Conservation (phyloP, 805 yeast species). For the Lachancea quebecensis region DNA sequence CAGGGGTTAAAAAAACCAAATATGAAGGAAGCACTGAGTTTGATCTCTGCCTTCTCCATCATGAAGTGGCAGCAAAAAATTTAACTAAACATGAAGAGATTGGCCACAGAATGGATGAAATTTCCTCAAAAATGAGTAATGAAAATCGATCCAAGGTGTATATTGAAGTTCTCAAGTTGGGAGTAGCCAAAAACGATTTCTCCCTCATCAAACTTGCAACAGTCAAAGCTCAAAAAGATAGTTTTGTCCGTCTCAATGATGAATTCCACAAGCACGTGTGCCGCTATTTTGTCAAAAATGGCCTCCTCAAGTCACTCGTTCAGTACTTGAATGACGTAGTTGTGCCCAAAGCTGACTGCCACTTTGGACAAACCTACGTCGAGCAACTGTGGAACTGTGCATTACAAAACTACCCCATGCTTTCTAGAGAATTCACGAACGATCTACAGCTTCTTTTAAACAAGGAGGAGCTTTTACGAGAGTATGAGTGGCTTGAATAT, state of each 20-base stretch:
- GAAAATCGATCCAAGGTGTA: slow-evolving; percentile 12
- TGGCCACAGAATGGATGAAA: slow-evolving; percentile 5
- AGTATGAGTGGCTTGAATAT: slow-evolving; percentile 12
- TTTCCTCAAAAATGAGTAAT: slow-evolving; percentile 1
- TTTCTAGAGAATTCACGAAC: slow-evolving; percentile 18
- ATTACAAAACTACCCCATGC: slow-evolving; percentile 14
- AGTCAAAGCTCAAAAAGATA: slow-evolving; percentile 12
- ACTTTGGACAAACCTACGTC: slow-evolving; percentile 10
- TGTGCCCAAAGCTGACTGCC: not conserved
- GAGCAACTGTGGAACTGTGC: slow-evolving; percentile 20
- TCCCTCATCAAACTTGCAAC: slow-evolving; percentile 9
- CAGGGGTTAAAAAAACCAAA: slow-evolving; percentile 11
- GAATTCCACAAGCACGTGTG: slow-evolving; percentile 15
- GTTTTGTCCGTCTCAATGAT: slow-evolving; percentile 10
- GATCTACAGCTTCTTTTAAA: slow-evolving; percentile 17
- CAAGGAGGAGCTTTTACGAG: slow-evolving; percentile 8
- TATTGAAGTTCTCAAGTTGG: slow-evolving; percentile 12
- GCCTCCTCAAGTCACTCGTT: slow-evolving; percentile 14
- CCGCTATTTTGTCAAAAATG: slow-evolving; percentile 19
- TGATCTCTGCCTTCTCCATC: slow-evolving; percentile 16
- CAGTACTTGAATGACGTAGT: slow-evolving; percentile 14
- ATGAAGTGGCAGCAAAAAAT: slow-evolving; percentile 6
- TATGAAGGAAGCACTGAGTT: slow-evolving; percentile 14
- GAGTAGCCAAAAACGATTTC: slow-evolving; percentile 14
- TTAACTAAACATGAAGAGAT: not conserved